These are phyloP conservation scores for Rosa chinensis DNA, from an alignment of 306 rosid species.

Conservation along the genomic window DNA sequence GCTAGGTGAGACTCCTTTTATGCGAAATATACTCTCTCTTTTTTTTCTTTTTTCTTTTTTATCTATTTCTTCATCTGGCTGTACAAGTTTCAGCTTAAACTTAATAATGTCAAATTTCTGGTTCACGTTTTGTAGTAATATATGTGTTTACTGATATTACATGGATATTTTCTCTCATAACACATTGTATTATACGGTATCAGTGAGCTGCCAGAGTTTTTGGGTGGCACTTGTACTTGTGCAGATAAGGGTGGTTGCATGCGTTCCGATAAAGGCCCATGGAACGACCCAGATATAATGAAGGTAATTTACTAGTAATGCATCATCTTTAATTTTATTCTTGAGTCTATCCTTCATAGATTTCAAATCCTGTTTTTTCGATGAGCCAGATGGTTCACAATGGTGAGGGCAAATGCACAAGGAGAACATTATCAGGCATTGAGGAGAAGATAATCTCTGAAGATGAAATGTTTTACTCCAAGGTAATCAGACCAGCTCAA, in stretches of 20 bases:
- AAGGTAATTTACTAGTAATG: conserved; percentile 47
- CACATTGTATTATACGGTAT: conserved; percentile 18
- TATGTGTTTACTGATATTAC: not conserved
- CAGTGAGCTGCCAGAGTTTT: conserved; percentile 94
- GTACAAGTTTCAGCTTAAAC: not conserved
- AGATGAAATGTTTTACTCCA: conserved; percentile 42
- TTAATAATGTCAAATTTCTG: not conserved
- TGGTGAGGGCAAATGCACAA: conserved; percentile 59
- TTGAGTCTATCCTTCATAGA: not conserved
- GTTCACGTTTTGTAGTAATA: not conserved
- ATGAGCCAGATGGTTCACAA: conserved; percentile 80
- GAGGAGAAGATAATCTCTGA: conserved; percentile 69
- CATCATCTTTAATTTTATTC: not conserved
- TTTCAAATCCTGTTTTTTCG: conserved; percentile 14
- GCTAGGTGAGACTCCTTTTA: conserved; percentile 47
- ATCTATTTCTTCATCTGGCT: not conserved
- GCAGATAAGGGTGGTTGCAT: conserved; percentile 95
- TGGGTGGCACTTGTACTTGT: conserved; percentile 93
- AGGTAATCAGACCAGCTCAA: conserved; percentile 33
- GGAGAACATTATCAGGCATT: conserved; percentile 37
- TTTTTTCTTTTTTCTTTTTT: not conserved
- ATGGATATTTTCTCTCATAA: not conserved
- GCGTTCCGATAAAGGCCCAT: conserved; percentile 96
- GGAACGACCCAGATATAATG: conserved; percentile 83
- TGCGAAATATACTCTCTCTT: not conserved